These are phyloP conservation scores for Phytophthora colocasiae DNA, from an alignment of 352 stramenopile species.

Conservation along the genomic window DNA sequence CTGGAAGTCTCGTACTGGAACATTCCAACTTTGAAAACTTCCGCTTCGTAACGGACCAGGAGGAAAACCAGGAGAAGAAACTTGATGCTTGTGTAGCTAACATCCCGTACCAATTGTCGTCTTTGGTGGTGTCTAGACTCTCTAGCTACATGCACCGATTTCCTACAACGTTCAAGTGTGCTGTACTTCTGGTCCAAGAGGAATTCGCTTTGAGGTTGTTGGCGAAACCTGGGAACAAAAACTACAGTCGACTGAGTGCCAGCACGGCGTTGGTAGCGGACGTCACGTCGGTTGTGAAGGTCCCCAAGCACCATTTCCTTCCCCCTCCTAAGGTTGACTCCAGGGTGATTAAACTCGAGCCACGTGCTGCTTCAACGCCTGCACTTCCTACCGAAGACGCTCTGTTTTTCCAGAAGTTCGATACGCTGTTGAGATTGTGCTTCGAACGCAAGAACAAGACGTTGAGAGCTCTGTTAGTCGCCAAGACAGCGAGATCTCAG, in stretches of 20 bases:
- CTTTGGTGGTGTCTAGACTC: slow-evolving; percentile 77
- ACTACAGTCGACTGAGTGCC: slow-evolving; percentile 83
- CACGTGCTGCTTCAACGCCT: slow-evolving; percentile 29
- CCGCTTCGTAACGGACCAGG: slow-evolving; percentile 25
- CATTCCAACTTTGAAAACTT: slow-evolving; percentile 60
- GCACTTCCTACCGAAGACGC: slow-evolving; percentile 33
- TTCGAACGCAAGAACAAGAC: slow-evolving; percentile 91
- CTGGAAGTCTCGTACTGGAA: slow-evolving; percentile 41
- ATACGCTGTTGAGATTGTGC: slow-evolving; percentile 73
- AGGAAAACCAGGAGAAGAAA: slow-evolving; percentile 8
- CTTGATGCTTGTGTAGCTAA: slow-evolving; percentile 87
- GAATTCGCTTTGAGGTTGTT: slow-evolving; percentile 83
- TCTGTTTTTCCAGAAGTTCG: slow-evolving; percentile 80
- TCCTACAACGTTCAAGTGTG: slow-evolving; percentile 58
- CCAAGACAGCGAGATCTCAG: slow-evolving; percentile 59
- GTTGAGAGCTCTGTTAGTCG: slow-evolving; percentile 71
- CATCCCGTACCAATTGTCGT: slow-evolving; percentile 90
- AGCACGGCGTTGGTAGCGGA: slow-evolving; percentile 82
- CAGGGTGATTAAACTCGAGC: slow-evolving; percentile 76
- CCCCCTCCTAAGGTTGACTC: slow-evolving; percentile 87
- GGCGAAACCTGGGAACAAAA: slow-evolving; percentile 74
- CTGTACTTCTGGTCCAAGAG: slow-evolving; percentile 85
- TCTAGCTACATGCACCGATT: slow-evolving; percentile 77
- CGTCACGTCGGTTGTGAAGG: slow-evolving; percentile 65
- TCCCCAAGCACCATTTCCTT: slow-evolving; percentile 70